phyloP scores from a whole-genome alignment of 179 eudicot species.

The Heliamphora pulchella region DNA sequence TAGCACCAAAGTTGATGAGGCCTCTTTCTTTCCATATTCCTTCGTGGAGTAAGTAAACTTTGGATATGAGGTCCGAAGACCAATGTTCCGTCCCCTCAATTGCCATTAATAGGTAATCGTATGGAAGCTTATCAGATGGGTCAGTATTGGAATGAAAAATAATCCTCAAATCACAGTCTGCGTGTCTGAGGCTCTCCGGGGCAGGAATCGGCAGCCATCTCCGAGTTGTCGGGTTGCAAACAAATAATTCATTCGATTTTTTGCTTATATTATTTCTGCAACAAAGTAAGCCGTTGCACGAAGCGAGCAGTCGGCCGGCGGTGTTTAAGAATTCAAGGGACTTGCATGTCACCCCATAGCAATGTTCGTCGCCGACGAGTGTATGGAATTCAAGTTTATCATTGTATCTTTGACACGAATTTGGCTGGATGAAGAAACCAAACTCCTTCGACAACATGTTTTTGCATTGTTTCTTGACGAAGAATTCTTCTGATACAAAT shows the following conservation, averaged over 20 bases:
- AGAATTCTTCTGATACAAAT: not conserved
- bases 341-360: not conserved
- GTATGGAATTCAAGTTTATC: not conserved
- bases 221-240: slow-evolving; percentile 22
- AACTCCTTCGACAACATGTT: slow-evolving; percentile 7
- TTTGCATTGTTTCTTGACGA: slow-evolving; percentile 13
- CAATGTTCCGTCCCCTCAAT: not conserved
- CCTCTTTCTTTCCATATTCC: slow-evolving; percentile 10
- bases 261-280: not conserved
- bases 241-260: not conserved
- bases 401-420: not conserved
- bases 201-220: not conserved
- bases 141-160: slow-evolving; percentile 12
- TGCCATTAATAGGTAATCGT: slow-evolving; percentile 15
- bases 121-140: slow-evolving; percentile 5
- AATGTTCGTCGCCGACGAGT: not conserved
- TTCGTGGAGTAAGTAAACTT: not conserved
- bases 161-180: not conserved
- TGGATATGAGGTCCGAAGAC: not conserved
- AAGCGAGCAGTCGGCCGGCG: slow-evolving; percentile 12
- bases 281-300: slow-evolving; percentile 21
- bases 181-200: not conserved
- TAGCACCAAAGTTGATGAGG: not conserved
- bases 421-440: slow-evolving; percentile 14
- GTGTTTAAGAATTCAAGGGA: not conserved